Conservation (phyloP, 805 yeast genomes). For the Barnettozyma californica region DNA sequence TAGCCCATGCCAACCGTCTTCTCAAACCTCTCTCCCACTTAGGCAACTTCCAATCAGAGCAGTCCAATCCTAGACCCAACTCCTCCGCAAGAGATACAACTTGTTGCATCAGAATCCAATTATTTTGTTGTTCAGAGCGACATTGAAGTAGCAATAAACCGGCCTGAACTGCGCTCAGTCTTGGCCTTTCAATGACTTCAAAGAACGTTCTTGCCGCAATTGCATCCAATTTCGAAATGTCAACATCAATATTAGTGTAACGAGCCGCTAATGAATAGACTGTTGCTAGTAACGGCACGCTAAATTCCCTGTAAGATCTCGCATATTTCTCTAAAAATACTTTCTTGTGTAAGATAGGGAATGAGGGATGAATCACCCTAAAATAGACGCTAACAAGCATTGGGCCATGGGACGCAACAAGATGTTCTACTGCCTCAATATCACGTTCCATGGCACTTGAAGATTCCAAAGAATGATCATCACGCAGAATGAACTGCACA, state of each 20-base stretch:
- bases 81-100: slow-evolving; percentile 88
- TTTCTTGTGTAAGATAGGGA: slow-evolving; percentile 85
- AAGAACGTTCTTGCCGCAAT: slow-evolving; percentile 61
- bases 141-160: slow-evolving; percentile 72
- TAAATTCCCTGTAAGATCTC: slow-evolving; percentile 84
- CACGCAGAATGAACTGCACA: slow-evolving; percentile 72
- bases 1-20: slow-evolving; percentile 92
- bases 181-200: slow-evolving; percentile 80
- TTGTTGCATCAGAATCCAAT: slow-evolving; percentile 83
- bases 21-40: slow-evolving; percentile 93
- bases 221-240: slow-evolving; percentile 47
- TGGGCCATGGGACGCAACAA: slow-evolving; percentile 91
- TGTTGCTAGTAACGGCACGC: slow-evolving; percentile 87
- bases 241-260: slow-evolving; percentile 38
- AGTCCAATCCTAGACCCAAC: slow-evolving; percentile 85
- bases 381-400: slow-evolving; percentile 75
- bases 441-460: slow-evolving; percentile 67
- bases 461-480: slow-evolving; percentile 70
- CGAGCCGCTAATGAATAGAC: slow-evolving; percentile 70
- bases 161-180: slow-evolving; percentile 87
- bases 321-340: slow-evolving; percentile 89
- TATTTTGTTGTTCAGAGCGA: slow-evolving; percentile 52
- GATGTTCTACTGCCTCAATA: slow-evolving; percentile 76
- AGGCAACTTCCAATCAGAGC: slow-evolving; percentile 87
- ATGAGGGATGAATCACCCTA: slow-evolving; percentile 82